Percentiles rank a stretch among this genome's conserved stretches.
Conservation (phyloP, 2,329 filamentous ascomycete genomes). For the Aspergillus sp. region DNA sequence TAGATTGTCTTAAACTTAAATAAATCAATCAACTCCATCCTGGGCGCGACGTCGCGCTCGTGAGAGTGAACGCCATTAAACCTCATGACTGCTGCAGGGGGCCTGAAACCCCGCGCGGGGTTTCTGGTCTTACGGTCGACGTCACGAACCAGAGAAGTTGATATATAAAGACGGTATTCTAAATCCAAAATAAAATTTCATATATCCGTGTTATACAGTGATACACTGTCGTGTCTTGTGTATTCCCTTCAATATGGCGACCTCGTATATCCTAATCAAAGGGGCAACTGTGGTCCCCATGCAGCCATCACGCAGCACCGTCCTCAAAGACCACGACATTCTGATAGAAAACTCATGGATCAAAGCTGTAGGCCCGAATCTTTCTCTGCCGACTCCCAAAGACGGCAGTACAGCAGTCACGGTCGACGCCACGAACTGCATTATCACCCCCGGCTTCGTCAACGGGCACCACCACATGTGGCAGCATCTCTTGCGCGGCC, state of each 20-base stretch:
- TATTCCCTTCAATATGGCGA: neutral
- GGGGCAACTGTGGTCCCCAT: neutral
- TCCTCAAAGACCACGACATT: neutral
- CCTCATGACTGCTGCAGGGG: neutral
- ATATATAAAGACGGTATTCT: too few relatives aligned
- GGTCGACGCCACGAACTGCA: neutral
- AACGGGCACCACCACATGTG: slow-evolving; percentile 15
- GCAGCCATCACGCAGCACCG: neutral
- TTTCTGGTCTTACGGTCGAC: neutral
- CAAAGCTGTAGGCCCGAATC: neutral
- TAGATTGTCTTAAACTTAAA: too few relatives aligned
- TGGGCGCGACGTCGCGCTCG: neutral
- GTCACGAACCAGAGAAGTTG: neutral
- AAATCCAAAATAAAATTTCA: too few relatives aligned
- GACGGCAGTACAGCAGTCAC: neutral
- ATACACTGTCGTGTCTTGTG: too few relatives aligned
- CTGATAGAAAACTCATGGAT: slow-evolving; percentile 14
- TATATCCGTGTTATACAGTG: too few relatives aligned
- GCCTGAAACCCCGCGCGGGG: neutral
- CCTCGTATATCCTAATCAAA: neutral
- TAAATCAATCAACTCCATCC: neutral
- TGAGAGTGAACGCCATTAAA: neutral
- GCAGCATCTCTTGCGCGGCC: slow-evolving; percentile 6
- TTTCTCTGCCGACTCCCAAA: neutral
- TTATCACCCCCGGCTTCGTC: slow-evolving; percentile 21